Base-by-base conservation (phyloP, 192 early-diverging fungal genomes). In the Fimicolochytrium jonesii region DNA sequence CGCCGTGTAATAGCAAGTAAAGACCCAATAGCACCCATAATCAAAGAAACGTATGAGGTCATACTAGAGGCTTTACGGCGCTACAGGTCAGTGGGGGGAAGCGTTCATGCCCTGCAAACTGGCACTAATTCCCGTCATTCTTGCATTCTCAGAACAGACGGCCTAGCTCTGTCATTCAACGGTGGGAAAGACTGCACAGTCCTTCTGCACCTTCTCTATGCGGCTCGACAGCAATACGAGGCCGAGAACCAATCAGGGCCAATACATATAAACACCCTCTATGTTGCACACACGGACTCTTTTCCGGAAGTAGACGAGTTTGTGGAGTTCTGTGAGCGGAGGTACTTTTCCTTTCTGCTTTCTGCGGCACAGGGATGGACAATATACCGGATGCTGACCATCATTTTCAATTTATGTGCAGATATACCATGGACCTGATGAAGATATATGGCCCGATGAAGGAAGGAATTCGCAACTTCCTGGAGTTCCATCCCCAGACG, bases 101-200 rank as follows among this genome's bases (percentile, higher is more conserved):
- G n/a, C n/a, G n/a, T n/a, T n/a, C n/a, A n/a, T n/a, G n/a, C n/a
- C n/a, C n/a, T n/a, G n/a, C n/a, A n/a, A n/a, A n/a, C n/a, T n/a
- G n/a, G n/a, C n/a, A n/a, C n/a, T n/a, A n/a, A n/a, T n/a, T n/a
- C n/a, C n/a, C n/a, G n/a, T 50, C 25, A 28, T 25, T 35, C 26
- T 50, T 39, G 20, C 26, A 23, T 15, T 57, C 54, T 6, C 77
- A 92, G 90, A 36, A 65, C 75, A 18, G 69, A 80, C 0, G 73
- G 76, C 5, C 47, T 95, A 10, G 83, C 88, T 4, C 72, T 98
- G 37, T 88, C 87, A 48, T 98, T 96, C 61, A 98, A 98, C 66
- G 95, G 95, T 7, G 95, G 95, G 17, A 98, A 98, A 70, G 95
- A 98, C 68, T 96, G 95, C 73, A 95, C 94, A 1, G 90, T 93